Evolutionary conservation across 176 grass and related monocot genomes (phyloP).

Genomic region (Bothriochloa decipiens): DNA sequence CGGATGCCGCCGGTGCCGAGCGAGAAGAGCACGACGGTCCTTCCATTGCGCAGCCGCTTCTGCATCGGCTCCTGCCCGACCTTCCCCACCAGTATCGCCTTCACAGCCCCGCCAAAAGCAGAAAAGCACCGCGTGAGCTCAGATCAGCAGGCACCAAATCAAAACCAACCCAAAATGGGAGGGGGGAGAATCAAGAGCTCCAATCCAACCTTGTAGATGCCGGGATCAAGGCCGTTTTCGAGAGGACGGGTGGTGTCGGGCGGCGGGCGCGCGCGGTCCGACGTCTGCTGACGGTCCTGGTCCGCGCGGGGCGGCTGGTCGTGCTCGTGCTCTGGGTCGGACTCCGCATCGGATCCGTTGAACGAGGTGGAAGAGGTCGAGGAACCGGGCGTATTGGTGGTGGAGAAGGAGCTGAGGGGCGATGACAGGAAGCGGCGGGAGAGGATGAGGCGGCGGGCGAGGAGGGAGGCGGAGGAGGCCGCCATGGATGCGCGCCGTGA

Average conservation of each 20-base stretch:
- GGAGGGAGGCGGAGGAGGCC: conserved; percentile 44
- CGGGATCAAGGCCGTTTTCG: conserved; percentile 84
- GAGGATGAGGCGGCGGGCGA: conserved; percentile 47
- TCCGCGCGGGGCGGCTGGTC: background rate
- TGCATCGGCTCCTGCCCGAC: conserved; percentile 77
- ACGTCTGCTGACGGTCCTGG: conserved; percentile 25
- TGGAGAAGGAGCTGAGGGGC: conserved; percentile 38
- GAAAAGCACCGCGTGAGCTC: background rate
- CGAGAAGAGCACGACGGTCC: conserved; percentile 68
- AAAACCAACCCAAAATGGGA: conserved; percentile 1
- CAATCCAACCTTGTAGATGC: conserved; percentile 70
- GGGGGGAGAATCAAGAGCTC: background rate
- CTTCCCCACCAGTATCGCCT: conserved; percentile 88
- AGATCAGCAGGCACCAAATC: background rate
- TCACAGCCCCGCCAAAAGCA: conserved; percentile 7
- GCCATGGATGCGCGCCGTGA: conserved; percentile 50
- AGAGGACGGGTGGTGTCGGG: conserved; percentile 60
- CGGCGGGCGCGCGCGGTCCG: conserved; percentile 1
- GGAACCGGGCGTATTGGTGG: conserved; percentile 9
- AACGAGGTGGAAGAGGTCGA: conserved; percentile 22
- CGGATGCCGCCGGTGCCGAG: conserved; percentile 90
- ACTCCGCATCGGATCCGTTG: conserved; percentile 18
- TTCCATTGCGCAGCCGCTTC: conserved; percentile 69
- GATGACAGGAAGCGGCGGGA: conserved; percentile 35
- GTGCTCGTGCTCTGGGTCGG: conserved; percentile 32